Percentiles rank a stretch among this genome's conserved stretches.
phyloP scores from a whole-genome alignment of 441 rosid species.

The Mallotus japonicus region DNA sequence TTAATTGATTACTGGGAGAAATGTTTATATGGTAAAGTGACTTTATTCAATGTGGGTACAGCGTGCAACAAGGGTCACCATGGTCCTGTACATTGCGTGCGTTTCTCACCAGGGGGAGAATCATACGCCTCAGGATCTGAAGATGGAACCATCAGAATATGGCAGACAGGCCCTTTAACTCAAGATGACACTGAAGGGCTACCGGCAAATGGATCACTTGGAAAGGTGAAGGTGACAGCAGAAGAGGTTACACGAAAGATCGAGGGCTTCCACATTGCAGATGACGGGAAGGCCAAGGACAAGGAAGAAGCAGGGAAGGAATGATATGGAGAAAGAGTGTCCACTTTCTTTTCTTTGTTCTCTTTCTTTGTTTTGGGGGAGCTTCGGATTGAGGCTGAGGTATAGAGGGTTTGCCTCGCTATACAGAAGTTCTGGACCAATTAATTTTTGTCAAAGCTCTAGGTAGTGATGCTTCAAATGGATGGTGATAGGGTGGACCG shows the following conservation, averaged over 20 bases:
- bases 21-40: slow-evolving; percentile 24
- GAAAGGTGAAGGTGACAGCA: slow-evolving; percentile 57
- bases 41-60: slow-evolving; percentile 25
- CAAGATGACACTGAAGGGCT: slow-evolving; percentile 34
- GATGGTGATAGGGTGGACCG: background rate
- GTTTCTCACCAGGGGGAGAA: slow-evolving; percentile 93
- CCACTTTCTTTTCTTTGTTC: background rate
- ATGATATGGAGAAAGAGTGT: background rate
- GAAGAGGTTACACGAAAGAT: slow-evolving; percentile 70
- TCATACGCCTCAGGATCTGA: slow-evolving; percentile 97
- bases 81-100: slow-evolving; percentile 91
- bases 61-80: slow-evolving; percentile 99
- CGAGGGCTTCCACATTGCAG: slow-evolving; percentile 54
- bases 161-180: slow-evolving; percentile 66
- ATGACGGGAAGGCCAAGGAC: slow-evolving; percentile 33
- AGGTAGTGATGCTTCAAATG: background rate
- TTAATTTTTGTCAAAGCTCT: slow-evolving; percentile 6
- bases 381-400: background rate
- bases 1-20: background rate
- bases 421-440: background rate
- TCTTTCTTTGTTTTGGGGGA: too few relatives aligned
- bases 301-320: slow-evolving; percentile 3
- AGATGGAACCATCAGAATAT: slow-evolving; percentile 95
- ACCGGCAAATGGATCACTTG: slow-evolving; percentile 41
- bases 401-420: background rate